These are phyloP conservation scores for Malania oleifera DNA, from an alignment of 164 flowering plant genomes.

Conservation along the genomic window DNA sequence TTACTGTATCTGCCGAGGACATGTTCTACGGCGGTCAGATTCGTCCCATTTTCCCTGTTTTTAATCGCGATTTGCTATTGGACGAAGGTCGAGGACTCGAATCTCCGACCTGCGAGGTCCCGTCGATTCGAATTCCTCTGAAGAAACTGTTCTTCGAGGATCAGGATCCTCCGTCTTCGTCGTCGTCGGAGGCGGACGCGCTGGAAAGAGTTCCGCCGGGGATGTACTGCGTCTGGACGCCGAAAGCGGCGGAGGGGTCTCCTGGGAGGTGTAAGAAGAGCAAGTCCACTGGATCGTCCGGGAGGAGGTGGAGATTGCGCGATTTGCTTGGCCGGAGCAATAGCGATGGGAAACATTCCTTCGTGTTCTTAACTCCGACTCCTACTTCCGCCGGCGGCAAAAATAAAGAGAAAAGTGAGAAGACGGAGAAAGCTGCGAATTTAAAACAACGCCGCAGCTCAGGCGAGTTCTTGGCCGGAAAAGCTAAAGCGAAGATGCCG, in stretches of 20 bases:
- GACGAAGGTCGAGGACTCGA: background rate
- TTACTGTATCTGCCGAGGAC: background rate
- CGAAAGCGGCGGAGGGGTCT: constrained; percentile 11
- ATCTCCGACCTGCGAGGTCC: too few species aligned
- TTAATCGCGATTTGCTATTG: constrained; percentile 26
- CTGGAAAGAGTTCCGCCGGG: background rate
- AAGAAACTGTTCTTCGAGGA: constrained; percentile 26
- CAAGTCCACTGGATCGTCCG: constrained; percentile 45
- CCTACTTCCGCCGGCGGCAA: background rate
- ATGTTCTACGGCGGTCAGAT: background rate
- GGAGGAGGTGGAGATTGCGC: constrained; percentile 27
- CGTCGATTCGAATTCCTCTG: constrained; percentile 19
- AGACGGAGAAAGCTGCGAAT: background rate
- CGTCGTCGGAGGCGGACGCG: constrained; percentile 4
- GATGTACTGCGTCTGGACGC: background rate
- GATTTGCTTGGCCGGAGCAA: background rate
- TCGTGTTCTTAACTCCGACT: background rate
- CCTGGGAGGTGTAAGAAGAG: constrained; percentile 45
- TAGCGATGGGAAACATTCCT: constrained; percentile 1
- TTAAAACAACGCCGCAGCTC: too few species aligned
- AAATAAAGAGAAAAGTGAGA: background rate
- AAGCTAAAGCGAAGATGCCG: background rate
- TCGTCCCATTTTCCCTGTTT: constrained; percentile 33
- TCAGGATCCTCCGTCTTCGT: constrained; percentile 10
- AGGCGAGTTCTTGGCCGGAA: too few species aligned